These are phyloP conservation scores for Nicotiana tabacum DNA, from an alignment of 257 asterid genomes.

Conservation along the genomic window DNA sequence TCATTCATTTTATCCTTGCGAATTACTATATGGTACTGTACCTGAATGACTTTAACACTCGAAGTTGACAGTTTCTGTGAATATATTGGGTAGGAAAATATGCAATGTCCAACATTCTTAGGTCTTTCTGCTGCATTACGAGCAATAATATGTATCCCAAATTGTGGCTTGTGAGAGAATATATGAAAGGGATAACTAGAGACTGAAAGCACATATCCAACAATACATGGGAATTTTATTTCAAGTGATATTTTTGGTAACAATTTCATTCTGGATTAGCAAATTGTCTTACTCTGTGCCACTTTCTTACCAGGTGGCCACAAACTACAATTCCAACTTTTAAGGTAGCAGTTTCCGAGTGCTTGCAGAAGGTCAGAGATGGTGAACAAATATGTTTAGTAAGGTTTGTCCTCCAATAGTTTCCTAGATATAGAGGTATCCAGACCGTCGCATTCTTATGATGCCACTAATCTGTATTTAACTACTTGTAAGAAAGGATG, in stretches of 20 bases:
- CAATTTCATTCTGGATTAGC: neutral
- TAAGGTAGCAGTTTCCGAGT: constrained; percentile 44
- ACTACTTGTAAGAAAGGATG: constrained; percentile 82
- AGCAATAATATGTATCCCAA: no score
- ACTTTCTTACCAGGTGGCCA: constrained; percentile 74
- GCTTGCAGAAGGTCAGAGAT: constrained; percentile 50
- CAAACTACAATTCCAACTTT: constrained; percentile 67
- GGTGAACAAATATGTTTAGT: constrained; percentile 83
- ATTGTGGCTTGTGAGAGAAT: no score
- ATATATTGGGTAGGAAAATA: no score
- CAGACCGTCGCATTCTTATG: neutral
- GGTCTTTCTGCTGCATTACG: no score
- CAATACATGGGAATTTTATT: neutral
- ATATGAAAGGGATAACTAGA: no score
- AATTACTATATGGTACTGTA: no score
- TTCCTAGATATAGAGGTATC: no score
- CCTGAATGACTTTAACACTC: no score
- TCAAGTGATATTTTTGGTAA: neutral
- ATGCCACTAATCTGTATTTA: constrained; percentile 27
- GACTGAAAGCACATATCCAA: no score
- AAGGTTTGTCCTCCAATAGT: constrained; percentile 42
- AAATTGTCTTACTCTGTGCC: neutral
- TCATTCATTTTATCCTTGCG: no score
- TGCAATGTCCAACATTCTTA: no score
- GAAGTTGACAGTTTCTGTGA: no score